Conservation (phyloP, 2,329 filamentous ascomycete species). For the Fusarium torreyae region DNA sequence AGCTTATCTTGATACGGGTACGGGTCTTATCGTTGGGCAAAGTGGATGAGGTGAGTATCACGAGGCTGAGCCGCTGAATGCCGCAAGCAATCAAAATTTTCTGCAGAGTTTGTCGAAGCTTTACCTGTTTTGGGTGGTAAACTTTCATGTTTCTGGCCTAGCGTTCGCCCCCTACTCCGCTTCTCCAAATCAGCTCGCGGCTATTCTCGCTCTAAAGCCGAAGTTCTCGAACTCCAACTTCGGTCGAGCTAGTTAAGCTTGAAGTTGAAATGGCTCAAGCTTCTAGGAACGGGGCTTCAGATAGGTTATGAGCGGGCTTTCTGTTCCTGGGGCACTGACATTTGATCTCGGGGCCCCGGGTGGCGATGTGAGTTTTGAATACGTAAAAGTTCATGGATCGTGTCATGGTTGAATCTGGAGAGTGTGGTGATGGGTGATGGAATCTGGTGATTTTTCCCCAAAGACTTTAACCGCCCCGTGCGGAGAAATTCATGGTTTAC, state of each 20-base stretch:
- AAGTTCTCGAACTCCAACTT: slow-evolving; percentile 12
- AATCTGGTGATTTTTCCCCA: slow-evolving; percentile 25
- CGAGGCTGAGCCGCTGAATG: slow-evolving; percentile 30
- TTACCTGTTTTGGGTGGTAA: not conserved
- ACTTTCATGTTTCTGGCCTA: not conserved
- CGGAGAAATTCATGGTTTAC: slow-evolving; percentile 23
- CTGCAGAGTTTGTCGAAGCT: slow-evolving; percentile 36
- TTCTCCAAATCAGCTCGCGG: slow-evolving; percentile 36
- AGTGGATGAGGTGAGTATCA: not conserved
- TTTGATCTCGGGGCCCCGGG: slow-evolving; percentile 35
- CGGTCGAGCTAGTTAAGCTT: not conserved
- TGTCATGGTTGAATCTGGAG: slow-evolving; percentile 16
- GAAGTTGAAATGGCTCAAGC: not conserved
- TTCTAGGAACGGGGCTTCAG: not conserved
- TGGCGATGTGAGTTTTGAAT: slow-evolving; percentile 19
- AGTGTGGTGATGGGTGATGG: not conserved
- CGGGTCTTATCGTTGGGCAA: slow-evolving; percentile 5
- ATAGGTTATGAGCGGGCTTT: not conserved
- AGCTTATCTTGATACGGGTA: slow-evolving; percentile 31
- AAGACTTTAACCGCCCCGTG: slow-evolving; percentile 7
- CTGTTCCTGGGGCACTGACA: slow-evolving; percentile 5
- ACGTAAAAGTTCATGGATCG: slow-evolving; percentile 22
- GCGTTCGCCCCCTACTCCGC: slow-evolving; percentile 9
- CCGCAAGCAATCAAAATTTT: slow-evolving; percentile 23
- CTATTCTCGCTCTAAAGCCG: slow-evolving; percentile 29